These are phyloP conservation scores for Aspergillus melleus DNA, from an alignment of 2,329 filamentous ascomycete genomes.

Conservation along the genomic window DNA sequence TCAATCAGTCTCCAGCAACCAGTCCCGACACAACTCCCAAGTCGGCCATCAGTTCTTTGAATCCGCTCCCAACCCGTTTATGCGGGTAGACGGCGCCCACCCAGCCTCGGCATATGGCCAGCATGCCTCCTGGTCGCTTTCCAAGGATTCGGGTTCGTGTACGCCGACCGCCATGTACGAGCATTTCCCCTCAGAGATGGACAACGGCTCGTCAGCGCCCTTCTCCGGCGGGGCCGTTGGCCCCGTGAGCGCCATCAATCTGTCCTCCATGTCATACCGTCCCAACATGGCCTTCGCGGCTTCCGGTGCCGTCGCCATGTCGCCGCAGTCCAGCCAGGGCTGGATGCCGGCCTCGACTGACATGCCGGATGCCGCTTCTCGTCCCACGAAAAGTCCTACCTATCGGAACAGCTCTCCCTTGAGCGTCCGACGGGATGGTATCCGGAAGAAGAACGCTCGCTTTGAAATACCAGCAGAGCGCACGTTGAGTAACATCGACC, in stretches of 20 bases:
- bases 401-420: conserved; percentile 72
- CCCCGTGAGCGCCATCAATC: conserved; percentile 40
- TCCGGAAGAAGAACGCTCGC: conserved; percentile 97
- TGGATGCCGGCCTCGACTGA: conserved; percentile 52
- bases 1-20: conserved; percentile 42
- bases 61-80: conserved; percentile 60
- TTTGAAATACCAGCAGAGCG: conserved; percentile 96
- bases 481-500: conserved; percentile 91
- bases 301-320: conserved; percentile 55
- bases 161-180: conserved; percentile 74
- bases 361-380: conserved; percentile 50
- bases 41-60: conserved; percentile 50
- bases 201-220: conserved; percentile 44
- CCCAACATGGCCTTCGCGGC: conserved; percentile 53
- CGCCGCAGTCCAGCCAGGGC: conserved; percentile 63
- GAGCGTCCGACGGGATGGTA: conserved; percentile 75
- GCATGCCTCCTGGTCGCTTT: conserved; percentile 62
- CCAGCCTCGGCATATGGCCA: conserved; percentile 46
- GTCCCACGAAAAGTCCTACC: conserved; percentile 64
- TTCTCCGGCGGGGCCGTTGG: conserved; percentile 45
- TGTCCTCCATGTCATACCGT: conserved; percentile 44
- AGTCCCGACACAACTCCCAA: conserved; percentile 43
- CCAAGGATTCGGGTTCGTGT: conserved; percentile 66
- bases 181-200: conserved; percentile 56
- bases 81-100: conserved; percentile 57